phyloP scores from a whole-genome alignment of 2,329 filamentous ascomycete species.

The Elsinoe perseae region DNA sequence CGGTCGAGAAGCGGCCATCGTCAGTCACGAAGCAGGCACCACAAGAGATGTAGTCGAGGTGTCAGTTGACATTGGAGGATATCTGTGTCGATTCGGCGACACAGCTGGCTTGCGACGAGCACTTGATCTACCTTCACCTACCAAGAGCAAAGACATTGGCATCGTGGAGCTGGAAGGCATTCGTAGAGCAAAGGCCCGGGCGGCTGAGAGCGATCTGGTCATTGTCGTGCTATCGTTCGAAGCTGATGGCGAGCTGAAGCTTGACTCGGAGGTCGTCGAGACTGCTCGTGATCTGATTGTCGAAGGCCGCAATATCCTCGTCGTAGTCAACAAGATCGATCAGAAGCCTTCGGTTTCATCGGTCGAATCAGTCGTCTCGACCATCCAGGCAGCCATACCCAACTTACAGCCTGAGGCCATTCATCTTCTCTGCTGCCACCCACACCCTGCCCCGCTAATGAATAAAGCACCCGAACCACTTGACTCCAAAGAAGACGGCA shows the following conservation, averaged over 20 bases:
- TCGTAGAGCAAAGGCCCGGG: slow-evolving; percentile 71
- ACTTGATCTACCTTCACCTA: slow-evolving; percentile 22
- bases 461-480: too few relatives aligned
- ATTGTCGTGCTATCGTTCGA: slow-evolving; percentile 74
- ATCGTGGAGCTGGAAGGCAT: slow-evolving; percentile 85
- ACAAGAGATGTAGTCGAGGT: slow-evolving; percentile 92
- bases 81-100: slow-evolving; percentile 88
- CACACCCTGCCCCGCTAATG: slow-evolving; percentile 28
- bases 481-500: slow-evolving; percentile 53
- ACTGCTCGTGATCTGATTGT: slow-evolving; percentile 45
- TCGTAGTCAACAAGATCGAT: slow-evolving; percentile 56
- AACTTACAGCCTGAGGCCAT: slow-evolving; percentile 40
- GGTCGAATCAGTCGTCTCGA: slow-evolving; percentile 18
- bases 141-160: slow-evolving; percentile 47
- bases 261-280: slow-evolving; percentile 50
- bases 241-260: slow-evolving; percentile 27
- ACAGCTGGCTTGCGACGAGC: slow-evolving; percentile 74
- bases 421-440: slow-evolving; percentile 64
- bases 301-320: slow-evolving; percentile 46
- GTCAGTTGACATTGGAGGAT: slow-evolving; percentile 79
- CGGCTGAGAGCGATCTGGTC: slow-evolving; percentile 75
- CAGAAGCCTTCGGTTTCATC: slow-evolving; percentile 34
- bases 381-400: slow-evolving; percentile 36
- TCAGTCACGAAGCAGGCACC: slow-evolving; percentile 85
- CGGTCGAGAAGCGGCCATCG: slow-evolving; percentile 88